These are phyloP conservation scores for Aspergillus novoparasiticus DNA, from an alignment of 2,329 filamentous ascomycete species.

Conservation along the genomic window DNA sequence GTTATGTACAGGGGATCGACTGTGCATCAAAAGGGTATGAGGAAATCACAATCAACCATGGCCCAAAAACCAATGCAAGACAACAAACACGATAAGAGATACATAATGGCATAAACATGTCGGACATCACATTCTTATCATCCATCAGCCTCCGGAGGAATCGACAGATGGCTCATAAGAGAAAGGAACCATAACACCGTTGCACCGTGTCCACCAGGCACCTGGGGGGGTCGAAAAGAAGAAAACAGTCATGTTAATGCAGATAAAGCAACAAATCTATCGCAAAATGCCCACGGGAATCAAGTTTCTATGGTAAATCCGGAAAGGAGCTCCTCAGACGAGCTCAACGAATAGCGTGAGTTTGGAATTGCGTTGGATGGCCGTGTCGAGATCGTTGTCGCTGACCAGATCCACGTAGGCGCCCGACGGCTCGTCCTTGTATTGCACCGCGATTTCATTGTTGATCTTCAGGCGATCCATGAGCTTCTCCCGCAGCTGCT, in stretches of 20 bases:
- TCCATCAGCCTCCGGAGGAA: slow-evolving; percentile 28
- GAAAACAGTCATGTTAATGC: slow-evolving; percentile 4
- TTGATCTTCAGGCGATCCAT: slow-evolving; percentile 78
- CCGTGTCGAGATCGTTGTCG: slow-evolving; percentile 78
- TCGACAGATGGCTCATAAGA: slow-evolving; percentile 19
- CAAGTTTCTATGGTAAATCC: slow-evolving; percentile 21
- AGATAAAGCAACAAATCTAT: slow-evolving; percentile 21
- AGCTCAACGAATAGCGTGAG: slow-evolving; percentile 70
- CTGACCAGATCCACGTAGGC: slow-evolving; percentile 74
- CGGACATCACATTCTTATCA: slow-evolving; percentile 38
- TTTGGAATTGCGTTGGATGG: slow-evolving; percentile 83
- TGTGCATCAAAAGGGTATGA: slow-evolving; percentile 25
- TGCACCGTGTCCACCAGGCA: slow-evolving; percentile 16
- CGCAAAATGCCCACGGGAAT: slow-evolving; percentile 13
- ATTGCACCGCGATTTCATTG: slow-evolving; percentile 77
- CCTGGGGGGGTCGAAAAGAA: slow-evolving; percentile 12
- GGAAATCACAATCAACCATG: slow-evolving; percentile 19
- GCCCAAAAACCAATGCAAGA: slow-evolving; percentile 17
- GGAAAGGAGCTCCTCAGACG: slow-evolving; percentile 24
- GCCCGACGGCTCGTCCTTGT: slow-evolving; percentile 80
- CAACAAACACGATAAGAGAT: slow-evolving; percentile 22
- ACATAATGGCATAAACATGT: slow-evolving; percentile 34
- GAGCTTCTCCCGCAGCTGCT: slow-evolving; percentile 80
- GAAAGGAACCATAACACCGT: slow-evolving; percentile 22
- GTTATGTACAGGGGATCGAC: slow-evolving; percentile 36